These are phyloP conservation scores for Candida chilensis DNA, from an alignment of 805 yeast species.

Conservation along the genomic window DNA sequence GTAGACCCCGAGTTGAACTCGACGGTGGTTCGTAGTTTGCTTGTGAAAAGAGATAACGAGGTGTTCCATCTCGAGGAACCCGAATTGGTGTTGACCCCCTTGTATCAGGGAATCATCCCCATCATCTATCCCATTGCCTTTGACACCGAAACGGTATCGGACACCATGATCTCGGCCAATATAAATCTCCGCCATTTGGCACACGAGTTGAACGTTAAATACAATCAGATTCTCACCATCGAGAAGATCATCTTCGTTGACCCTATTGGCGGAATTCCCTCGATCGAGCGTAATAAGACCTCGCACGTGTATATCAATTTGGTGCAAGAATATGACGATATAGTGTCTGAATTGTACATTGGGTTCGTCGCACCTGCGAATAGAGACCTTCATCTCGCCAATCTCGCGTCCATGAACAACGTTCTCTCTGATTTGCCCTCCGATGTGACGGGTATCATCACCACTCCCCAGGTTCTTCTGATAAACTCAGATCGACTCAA, in stretches of 20 bases:
- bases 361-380: constrained; percentile 38
- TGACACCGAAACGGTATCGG: constrained; percentile 14
- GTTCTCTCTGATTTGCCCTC: constrained; percentile 43
- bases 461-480: constrained; percentile 63
- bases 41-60: constrained; percentile 12
- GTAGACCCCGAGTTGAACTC: constrained; percentile 8
- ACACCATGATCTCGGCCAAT: constrained; percentile 1
- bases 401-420: constrained; percentile 57
- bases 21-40: constrained; percentile 23
- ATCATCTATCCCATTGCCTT: constrained; percentile 51
- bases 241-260: constrained; percentile 82
- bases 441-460: constrained; percentile 72
- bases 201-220: background rate
- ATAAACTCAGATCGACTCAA: constrained; percentile 38
- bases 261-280: constrained; percentile 84
- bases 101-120: constrained; percentile 47
- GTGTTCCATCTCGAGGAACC: constrained; percentile 1
- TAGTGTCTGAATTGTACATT: constrained; percentile 52
- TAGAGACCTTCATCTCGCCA: constrained; percentile 51
- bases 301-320: constrained; percentile 85
- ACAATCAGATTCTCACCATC: constrained; percentile 32
- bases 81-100: constrained; percentile 2
- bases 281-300: constrained; percentile 68
- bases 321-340: constrained; percentile 68
- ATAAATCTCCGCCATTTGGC: constrained; percentile 1